phyloP scores from a whole-genome alignment of 805 yeast genomes.

The Debaryomyces castellii region DNA sequence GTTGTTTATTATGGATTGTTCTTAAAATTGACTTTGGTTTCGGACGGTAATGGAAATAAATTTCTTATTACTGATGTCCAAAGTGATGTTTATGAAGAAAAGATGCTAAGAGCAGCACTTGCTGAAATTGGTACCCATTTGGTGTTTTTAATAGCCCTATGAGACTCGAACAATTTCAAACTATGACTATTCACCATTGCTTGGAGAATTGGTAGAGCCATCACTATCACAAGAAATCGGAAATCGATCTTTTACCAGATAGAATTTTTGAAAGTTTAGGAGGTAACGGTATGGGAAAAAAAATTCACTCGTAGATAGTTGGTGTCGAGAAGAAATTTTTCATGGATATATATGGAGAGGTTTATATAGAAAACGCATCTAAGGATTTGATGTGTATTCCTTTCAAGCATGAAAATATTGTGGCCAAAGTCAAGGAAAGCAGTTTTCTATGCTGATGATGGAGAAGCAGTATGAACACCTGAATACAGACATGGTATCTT shows the following conservation, averaged over 20 bases:
- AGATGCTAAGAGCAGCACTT: slow-evolving; percentile 39
- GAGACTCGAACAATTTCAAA: slow-evolving; percentile 20
- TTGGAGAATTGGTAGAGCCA: slow-evolving; percentile 50
- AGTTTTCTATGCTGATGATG: slow-evolving; percentile 39
- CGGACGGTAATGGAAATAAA: slow-evolving; percentile 44
- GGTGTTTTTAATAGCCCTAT: slow-evolving; percentile 36
- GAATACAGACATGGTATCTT: slow-evolving; percentile 46
- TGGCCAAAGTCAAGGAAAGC: slow-evolving; percentile 22
- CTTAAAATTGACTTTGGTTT: slow-evolving; percentile 23
- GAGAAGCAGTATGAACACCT: slow-evolving; percentile 50
- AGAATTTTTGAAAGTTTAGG: slow-evolving; percentile 32
- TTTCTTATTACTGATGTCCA: slow-evolving; percentile 30
- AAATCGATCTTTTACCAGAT: slow-evolving; percentile 22
- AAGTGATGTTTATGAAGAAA: slow-evolving; percentile 33
- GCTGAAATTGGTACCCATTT: slow-evolving; percentile 42
- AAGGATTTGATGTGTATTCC: slow-evolving; percentile 29
- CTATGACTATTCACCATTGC: slow-evolving; percentile 32
- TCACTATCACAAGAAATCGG: slow-evolving; percentile 37
- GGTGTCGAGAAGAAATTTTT: slow-evolving; percentile 40
- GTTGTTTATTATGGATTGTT: slow-evolving; percentile 18
- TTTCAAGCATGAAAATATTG: slow-evolving; percentile 49
- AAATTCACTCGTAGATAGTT: slow-evolving; percentile 35
- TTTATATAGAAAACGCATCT: slow-evolving; percentile 25
- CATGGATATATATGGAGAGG: slow-evolving; percentile 47
- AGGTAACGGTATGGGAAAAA: slow-evolving; percentile 25